Percentiles rank a stretch among this genome's conserved stretches.
These are phyloP conservation scores for Huiozyma naganishii DNA, from an alignment of 805 yeast species.

Conservation along the genomic window DNA sequence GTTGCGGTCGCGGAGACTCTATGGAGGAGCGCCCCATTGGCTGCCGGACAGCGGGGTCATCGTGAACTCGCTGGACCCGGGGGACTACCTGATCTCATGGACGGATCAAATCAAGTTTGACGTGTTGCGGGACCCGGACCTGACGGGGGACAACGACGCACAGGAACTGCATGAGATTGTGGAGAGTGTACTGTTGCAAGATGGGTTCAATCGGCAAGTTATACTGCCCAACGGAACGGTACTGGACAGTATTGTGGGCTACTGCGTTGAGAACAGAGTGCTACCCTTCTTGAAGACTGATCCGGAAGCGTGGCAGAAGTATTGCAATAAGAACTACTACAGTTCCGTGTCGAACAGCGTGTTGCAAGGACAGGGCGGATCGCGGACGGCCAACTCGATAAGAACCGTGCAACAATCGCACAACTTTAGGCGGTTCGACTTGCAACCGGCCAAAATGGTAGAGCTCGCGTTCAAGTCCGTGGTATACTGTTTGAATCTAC, in stretches of 20 bases:
- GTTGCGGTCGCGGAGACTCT: conserved; percentile 21
- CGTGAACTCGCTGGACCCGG: conserved; percentile 43
- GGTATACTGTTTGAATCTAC: conserved; percentile 53
- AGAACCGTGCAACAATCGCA: conserved; percentile 39
- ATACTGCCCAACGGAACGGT: neutral
- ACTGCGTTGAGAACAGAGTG: conserved; percentile 21
- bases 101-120: conserved; percentile 31
- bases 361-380: neutral
- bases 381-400: neutral
- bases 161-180: neutral
- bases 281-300: conserved; percentile 34
- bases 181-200: neutral
- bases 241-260: conserved; percentile 12
- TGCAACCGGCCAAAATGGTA: conserved; percentile 65
- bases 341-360: neutral
- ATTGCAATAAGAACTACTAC: conserved; percentile 5
- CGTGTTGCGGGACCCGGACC: neutral
- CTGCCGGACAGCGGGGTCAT: conserved; percentile 33
- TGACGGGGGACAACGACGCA: neutral
- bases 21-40: conserved; percentile 7
- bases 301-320: conserved; percentile 22
- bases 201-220: neutral
- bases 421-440: conserved; percentile 72
- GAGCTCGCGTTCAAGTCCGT: conserved; percentile 66
- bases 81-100: conserved; percentile 43